Evolutionary conservation across 306 rosid genomes (phyloP).

Genomic region (Sophora flavescens): DNA sequence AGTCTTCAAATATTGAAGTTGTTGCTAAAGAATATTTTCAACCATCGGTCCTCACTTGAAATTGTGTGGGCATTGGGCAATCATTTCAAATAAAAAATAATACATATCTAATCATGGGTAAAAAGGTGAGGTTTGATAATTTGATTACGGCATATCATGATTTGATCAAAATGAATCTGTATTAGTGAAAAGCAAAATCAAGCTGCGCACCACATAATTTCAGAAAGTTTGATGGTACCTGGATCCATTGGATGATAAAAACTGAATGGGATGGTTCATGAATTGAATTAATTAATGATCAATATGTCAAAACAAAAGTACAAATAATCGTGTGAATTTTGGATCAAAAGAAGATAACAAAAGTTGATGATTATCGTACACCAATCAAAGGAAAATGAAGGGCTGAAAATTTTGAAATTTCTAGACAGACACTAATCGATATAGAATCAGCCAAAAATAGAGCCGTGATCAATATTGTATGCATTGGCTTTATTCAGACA

Average conservation of each 20-base stretch:
- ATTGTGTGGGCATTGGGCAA: too few relatives aligned
- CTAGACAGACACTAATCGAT: conserved; percentile 41
- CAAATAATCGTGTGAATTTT: conserved; percentile 43
- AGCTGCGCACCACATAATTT: conserved; percentile 22
- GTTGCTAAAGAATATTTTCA: too few relatives aligned
- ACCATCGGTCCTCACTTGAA: too few relatives aligned
- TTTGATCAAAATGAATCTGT: conserved; percentile 12
- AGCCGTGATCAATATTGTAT: conserved; percentile 53
- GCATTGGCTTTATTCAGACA: conserved; percentile 47
- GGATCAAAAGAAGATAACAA: conserved; percentile 48
- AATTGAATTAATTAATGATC: conserved; percentile 13
- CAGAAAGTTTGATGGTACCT: conserved; percentile 40
- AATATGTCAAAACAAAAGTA: conserved; percentile 46
- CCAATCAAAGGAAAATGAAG: conserved; percentile 39
- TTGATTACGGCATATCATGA: conserved; percentile 28
- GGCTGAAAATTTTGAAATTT: conserved; percentile 42
- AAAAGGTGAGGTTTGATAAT: conserved; percentile 17
- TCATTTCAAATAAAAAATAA: neutral
- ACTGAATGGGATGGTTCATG: conserved; percentile 54
- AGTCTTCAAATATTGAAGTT: too few relatives aligned
- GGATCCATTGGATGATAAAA: conserved; percentile 38
- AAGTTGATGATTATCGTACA: conserved; percentile 49
- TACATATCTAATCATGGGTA: neutral
- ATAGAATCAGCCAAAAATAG: conserved; percentile 52
- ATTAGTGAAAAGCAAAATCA: conserved; percentile 36